These are phyloP conservation scores for Capronia coronata DNA, from an alignment of 2,329 filamentous ascomycete genomes.

Conservation along the genomic window DNA sequence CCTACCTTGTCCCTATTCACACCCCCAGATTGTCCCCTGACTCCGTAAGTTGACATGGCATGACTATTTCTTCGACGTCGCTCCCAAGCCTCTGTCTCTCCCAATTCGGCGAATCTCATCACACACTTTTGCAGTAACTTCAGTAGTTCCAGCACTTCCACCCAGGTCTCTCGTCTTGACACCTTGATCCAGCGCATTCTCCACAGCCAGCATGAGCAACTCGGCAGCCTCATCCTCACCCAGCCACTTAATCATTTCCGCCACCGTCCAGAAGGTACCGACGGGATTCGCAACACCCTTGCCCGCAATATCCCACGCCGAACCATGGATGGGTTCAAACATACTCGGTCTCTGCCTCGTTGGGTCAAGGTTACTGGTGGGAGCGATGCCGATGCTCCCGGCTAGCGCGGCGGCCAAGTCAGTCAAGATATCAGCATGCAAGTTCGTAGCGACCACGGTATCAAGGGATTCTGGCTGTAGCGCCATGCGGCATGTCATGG, in stretches of 20 bases:
- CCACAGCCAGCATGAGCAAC: conserved; percentile 53
- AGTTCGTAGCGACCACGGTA: conserved; percentile 58
- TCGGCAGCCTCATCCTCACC: conserved; percentile 53
- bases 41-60: too few species aligned
- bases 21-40: too few species aligned
- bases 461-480: conserved; percentile 54
- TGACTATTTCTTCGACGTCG: neutral
- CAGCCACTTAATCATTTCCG: conserved; percentile 62
- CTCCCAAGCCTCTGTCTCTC: conserved; percentile 4
- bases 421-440: conserved; percentile 59
- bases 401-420: conserved; percentile 64
- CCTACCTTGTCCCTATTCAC: too few species aligned
- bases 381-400: conserved; percentile 65
- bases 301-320: conserved; percentile 91
- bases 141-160: conserved; percentile 51
- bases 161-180: conserved; percentile 56
- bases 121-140: conserved; percentile 53
- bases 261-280: conserved; percentile 62
- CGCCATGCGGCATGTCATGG: conserved; percentile 61
- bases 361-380: conserved; percentile 62
- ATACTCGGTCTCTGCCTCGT: conserved; percentile 54
- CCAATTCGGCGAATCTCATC: conserved; percentile 22
- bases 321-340: conserved; percentile 65
- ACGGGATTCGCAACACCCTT: conserved; percentile 91
- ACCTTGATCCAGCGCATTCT: conserved; percentile 52